phyloP scores from a whole-genome alignment of 2,329 filamentous ascomycete species.

The Grosmannia penicillata region DNA sequence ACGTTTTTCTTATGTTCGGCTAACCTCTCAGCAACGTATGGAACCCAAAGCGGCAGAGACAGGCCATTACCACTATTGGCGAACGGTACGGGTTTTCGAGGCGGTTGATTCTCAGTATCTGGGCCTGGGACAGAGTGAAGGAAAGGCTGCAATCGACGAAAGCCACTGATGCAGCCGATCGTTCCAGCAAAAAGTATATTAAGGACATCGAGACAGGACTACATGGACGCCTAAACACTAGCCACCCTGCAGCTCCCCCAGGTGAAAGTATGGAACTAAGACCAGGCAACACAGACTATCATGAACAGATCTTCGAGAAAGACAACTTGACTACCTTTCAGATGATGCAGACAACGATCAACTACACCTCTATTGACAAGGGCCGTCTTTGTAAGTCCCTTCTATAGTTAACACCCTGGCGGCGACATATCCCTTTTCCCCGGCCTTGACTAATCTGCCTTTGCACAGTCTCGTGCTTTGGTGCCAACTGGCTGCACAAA shows the following conservation, averaged over 20 bases:
- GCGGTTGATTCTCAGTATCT: slow-evolving; percentile 43
- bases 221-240: too few species aligned
- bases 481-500: slow-evolving; percentile 49
- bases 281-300: neutral
- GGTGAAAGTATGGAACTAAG: neutral
- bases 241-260: too few species aligned
- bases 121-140: slow-evolving; percentile 27
- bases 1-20: neutral
- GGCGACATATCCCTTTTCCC: neutral
- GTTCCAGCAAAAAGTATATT: too few species aligned
- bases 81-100: slow-evolving; percentile 53
- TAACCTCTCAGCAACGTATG: slow-evolving; percentile 45
- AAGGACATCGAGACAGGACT: neutral
- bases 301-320: neutral
- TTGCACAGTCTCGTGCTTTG: slow-evolving; percentile 47
- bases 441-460: neutral
- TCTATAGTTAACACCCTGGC: neutral
- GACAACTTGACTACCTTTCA: slow-evolving; percentile 23
- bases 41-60: slow-evolving; percentile 45
- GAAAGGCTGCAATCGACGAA: neutral
- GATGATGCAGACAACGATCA: slow-evolving; percentile 56
- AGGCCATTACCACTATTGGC: slow-evolving; percentile 39
- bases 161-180: too few species aligned
- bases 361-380: slow-evolving; percentile 60
- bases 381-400: slow-evolving; percentile 41